Conservation (phyloP, 495 filamentous ascomycete genomes). For the Penicillium manginii region DNA sequence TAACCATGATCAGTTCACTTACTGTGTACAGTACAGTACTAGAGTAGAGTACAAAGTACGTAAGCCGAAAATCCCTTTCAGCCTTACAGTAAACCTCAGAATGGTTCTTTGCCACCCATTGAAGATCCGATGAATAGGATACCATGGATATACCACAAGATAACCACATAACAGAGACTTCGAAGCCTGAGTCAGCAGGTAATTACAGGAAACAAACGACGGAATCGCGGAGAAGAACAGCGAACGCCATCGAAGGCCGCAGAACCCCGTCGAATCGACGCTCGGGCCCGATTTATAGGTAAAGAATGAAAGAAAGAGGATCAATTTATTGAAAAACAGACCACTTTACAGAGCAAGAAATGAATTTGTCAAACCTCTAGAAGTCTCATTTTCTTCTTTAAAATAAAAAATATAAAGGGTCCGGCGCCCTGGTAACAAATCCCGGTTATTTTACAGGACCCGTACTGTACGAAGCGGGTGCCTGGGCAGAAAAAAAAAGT, state of each 20-base stretch:
- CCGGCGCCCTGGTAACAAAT: slow-evolving; percentile 28
- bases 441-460: slow-evolving; percentile 9
- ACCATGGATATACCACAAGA: neutral
- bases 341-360: neutral
- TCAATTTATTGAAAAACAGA: slow-evolving; percentile 15
- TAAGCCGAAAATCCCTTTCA: too few species aligned
- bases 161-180: neutral
- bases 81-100: too few species aligned
- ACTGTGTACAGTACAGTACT: too few species aligned
- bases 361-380: neutral
- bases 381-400: too few species aligned
- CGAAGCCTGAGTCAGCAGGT: slow-evolving; percentile 15
- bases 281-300: slow-evolving; percentile 37
- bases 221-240: slow-evolving; percentile 29
- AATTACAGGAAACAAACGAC: slow-evolving; percentile 9
- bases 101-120: neutral
- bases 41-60: too few species aligned
- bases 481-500: slow-evolving; percentile 30
- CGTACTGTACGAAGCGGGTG: slow-evolving; percentile 21
- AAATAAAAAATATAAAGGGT: neutral
- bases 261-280: slow-evolving; percentile 37
- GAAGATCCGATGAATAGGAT: neutral
- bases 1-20: too few species aligned
- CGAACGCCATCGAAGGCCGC: slow-evolving; percentile 40
- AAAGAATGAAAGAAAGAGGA: slow-evolving; percentile 24